Evolutionary conservation across 2,329 filamentous ascomycete genomes (phyloP).

Genomic region (Thielaviopsis populi): DNA sequence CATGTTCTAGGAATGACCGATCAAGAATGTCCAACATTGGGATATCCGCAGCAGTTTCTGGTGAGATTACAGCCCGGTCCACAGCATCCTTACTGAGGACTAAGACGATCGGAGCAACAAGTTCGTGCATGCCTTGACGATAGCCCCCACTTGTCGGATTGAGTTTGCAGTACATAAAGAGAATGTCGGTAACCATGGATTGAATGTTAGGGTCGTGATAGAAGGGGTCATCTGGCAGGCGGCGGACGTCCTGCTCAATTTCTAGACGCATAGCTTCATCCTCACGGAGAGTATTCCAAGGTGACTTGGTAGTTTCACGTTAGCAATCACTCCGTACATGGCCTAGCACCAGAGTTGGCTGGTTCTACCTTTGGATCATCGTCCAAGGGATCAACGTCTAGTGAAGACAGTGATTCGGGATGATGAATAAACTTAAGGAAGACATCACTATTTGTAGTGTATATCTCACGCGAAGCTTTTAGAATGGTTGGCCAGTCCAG

Average conservation of each 20-base stretch:
- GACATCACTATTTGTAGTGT: conserved; percentile 54
- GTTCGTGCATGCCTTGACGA: conserved; percentile 96
- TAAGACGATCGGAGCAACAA: conserved; percentile 78
- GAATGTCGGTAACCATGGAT: conserved; percentile 65
- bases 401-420: conserved; percentile 58
- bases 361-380: conserved; percentile 50
- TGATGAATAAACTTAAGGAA: conserved; percentile 72
- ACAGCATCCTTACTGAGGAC: conserved; percentile 65
- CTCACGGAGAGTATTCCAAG: conserved; percentile 73
- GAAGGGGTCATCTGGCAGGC: conserved; percentile 81
- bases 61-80: conserved; percentile 18
- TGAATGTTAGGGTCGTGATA: conserved; percentile 73
- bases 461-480: conserved; percentile 55
- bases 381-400: conserved; percentile 66
- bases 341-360: too few species aligned
- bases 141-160: conserved; percentile 77
- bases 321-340: neutral
- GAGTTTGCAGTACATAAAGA: conserved; percentile 91
- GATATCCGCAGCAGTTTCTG: conserved; percentile 20
- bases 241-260: conserved; percentile 85
- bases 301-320: conserved; percentile 44
- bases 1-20: conserved; percentile 65
- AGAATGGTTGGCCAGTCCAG: conserved; percentile 55
- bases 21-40: conserved; percentile 54
- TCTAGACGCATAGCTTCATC: conserved; percentile 76